These are phyloP conservation scores for Azolla pinnata DNA, from an alignment of 75 land plant genomes.

Conservation along the genomic window DNA sequence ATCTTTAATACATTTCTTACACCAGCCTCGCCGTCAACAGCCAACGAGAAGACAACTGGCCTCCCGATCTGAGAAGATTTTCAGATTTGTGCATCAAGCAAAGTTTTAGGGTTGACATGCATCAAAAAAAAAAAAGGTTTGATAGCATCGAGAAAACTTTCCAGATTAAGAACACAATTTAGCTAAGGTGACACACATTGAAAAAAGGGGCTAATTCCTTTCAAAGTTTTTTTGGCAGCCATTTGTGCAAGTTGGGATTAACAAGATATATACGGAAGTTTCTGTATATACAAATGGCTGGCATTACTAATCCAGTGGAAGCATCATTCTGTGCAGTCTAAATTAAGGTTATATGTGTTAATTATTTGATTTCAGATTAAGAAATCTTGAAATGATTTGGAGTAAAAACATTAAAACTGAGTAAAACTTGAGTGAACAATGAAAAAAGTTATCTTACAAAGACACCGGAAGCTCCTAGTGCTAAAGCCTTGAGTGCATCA, in stretches of 20 bases:
- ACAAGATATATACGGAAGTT: too few relatives aligned
- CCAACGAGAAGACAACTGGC: constrained; percentile 76
- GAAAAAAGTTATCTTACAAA: constrained; percentile 54
- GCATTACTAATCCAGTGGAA: too few relatives aligned
- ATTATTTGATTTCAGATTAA: too few relatives aligned
- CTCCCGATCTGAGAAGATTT: constrained; percentile 88
- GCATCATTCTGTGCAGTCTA: too few relatives aligned
- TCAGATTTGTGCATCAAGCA: background rate
- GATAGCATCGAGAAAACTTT: background rate
- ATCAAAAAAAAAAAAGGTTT: background rate
- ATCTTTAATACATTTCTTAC: constrained; percentile 82
- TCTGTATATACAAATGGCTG: too few relatives aligned
- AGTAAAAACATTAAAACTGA: background rate
- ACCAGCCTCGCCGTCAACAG: constrained; percentile 90
- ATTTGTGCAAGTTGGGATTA: too few relatives aligned
- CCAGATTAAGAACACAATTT: too few relatives aligned
- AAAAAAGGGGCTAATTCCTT: too few relatives aligned
- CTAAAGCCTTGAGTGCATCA: constrained; percentile 93
- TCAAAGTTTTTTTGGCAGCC: too few relatives aligned
- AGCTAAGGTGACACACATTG: too few relatives aligned
- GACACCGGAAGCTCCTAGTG: constrained; percentile 91
- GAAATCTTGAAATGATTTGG: too few relatives aligned
- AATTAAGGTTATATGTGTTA: too few relatives aligned
- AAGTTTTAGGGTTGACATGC: background rate
- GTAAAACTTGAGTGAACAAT: background rate